Base-by-base conservation (phyloP, 306 rosid genomes). In the Inga leiocalycina region DNA sequence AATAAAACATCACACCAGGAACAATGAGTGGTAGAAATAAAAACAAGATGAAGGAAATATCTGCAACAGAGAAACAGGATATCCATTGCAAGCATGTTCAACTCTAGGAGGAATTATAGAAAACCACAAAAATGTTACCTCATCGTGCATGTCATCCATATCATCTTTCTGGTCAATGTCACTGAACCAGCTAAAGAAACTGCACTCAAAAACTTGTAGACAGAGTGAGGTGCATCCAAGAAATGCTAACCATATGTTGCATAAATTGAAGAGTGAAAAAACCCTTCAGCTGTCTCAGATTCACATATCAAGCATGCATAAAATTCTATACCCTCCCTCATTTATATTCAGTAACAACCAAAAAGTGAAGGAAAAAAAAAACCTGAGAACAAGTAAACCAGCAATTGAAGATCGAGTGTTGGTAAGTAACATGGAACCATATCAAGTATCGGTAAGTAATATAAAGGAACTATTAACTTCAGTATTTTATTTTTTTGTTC, bases 101-200 rank as follows among this genome's bases (percentile, higher is more conserved):
- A 61, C 35, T 80, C 84, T 84, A 48, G 76, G 70, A 79, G 88
- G 84, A 64, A 92, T n/a, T 15, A n/a, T 14, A 35, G 66, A 6
- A 68, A 27, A 19, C 24, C 37, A 22, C 5, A 46, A 57, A 80
- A 35, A 79, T 74, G 78, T 64, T 91, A 94, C 99, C 98, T 94
- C 99, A 70, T 92, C 97, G 81, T 91, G 93, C 64, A 96, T 82
- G 49, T 91, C 99, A 27, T 92, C 99, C 86, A 90, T 35, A 32
- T 88, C 90, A 85, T 91, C 99, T 86, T 91, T 91, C 75, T 88
- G 94, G 68, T 90, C 94, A 61, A 89, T 78, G 80, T 88, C 89
- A 35, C 79, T 77, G 79, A 88, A 80, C 91, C 91, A 96, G 85
- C 91, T 94, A 87, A 96, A 96, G 90, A 96, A 96, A 86, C 99